Percentiles rank a stretch among this genome's conserved stretches.
These are phyloP conservation scores for Sclerotinia trifoliorum DNA, from an alignment of 2,329 filamentous ascomycete genomes.

Conservation along the genomic window DNA sequence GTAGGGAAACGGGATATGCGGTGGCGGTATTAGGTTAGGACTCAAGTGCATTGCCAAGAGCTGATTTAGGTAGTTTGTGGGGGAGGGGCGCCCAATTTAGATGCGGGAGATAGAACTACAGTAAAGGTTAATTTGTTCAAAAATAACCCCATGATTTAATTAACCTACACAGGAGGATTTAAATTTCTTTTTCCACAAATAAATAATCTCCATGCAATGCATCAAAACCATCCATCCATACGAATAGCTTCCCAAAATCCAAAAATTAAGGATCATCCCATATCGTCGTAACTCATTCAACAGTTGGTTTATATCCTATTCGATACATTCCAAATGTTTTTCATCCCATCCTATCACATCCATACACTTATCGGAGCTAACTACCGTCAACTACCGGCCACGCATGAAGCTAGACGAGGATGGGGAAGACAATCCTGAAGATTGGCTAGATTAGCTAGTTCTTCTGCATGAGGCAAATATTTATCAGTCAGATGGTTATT, in stretches of 20 bases:
- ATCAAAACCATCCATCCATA: no score
- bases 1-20: neutral
- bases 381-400: conserved; percentile 9
- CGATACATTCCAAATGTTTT: neutral
- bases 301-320: neutral
- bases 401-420: conserved; percentile 4
- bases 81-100: neutral
- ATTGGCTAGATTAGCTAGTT: neutral
- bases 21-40: neutral
- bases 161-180: no score
- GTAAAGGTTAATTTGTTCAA: no score
- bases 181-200: no score
- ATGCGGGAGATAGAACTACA: neutral
- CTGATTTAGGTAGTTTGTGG: neutral
- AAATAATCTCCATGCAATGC: no score
- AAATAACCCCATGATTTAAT: no score
- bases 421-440: neutral
- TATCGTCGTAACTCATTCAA: no score
- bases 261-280: no score
- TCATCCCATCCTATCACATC: neutral
- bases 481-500: neutral
- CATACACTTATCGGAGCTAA: neutral
- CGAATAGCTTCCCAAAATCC: no score
- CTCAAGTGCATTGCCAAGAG: conserved; percentile 5
- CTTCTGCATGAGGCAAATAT: conserved; percentile 10